Percentiles rank a stretch among this genome's conserved stretches.
Evolutionary conservation across 129 eudicot species (phyloP).

Genomic region (Artemisia tridentata): DNA sequence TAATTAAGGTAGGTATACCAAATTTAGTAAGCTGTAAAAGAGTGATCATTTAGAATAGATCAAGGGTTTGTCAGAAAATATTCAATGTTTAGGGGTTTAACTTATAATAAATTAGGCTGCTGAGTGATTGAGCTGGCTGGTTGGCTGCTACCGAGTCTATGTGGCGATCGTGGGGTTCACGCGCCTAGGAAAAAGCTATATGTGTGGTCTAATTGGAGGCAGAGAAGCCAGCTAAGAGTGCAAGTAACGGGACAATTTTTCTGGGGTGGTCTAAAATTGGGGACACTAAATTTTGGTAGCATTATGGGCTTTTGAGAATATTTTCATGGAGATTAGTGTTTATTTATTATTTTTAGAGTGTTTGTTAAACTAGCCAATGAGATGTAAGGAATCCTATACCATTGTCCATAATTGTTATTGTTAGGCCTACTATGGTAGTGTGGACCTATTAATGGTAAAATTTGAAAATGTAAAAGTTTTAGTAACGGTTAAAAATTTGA

Average conservation of each 20-base stretch:
- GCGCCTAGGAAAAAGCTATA: conserved; percentile 16
- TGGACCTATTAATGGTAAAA: too few species aligned
- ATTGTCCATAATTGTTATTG: too few species aligned
- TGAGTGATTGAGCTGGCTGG: neutral
- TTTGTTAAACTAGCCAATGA: too few species aligned
- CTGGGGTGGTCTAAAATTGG: conserved; percentile 16
- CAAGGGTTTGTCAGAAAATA: conserved; percentile 11
- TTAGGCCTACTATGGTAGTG: too few species aligned
- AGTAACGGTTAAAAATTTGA: too few species aligned
- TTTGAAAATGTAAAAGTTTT: too few species aligned
- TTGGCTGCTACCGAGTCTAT: conserved; percentile 18
- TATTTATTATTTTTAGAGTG: too few species aligned
- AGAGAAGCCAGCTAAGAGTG: conserved; percentile 30
- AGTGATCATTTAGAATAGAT: neutral
- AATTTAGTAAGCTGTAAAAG: neutral
- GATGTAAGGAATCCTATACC: too few species aligned
- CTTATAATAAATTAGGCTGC: conserved; percentile 2
- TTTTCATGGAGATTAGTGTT: conserved; percentile 15
- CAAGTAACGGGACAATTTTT: conserved; percentile 28
- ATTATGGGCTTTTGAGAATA: conserved; percentile 11
- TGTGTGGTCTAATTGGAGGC: conserved; percentile 25
- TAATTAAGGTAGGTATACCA: neutral
- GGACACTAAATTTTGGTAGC: conserved; percentile 23
- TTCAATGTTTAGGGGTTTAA: conserved; percentile 8
- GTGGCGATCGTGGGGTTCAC: conserved; percentile 21